Percentiles rank a stretch among this genome's conserved stretches.
Evolutionary conservation across 2,329 filamentous ascomycete species (phyloP).

Genomic region (Teratosphaeria pseudoeucalypti): DNA sequence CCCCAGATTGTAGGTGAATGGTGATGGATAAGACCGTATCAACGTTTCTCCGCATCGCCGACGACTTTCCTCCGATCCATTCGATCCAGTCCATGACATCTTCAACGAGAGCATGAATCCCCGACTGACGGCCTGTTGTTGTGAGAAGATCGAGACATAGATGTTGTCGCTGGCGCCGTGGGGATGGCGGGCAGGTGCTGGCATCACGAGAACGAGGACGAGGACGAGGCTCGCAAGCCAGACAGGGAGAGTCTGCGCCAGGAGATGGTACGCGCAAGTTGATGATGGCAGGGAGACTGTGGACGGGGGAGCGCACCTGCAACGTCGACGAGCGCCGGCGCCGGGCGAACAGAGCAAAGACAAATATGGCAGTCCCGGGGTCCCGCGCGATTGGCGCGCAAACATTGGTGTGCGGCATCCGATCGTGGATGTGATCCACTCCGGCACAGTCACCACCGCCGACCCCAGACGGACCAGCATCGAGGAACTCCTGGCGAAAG

Average conservation of each 20-base stretch:
- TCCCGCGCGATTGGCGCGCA: not conserved
- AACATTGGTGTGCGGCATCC: not conserved
- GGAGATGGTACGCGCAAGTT: not conserved
- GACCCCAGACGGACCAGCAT: constrained; percentile 3
- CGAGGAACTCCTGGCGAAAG: constrained; percentile 3
- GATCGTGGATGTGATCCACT: not conserved
- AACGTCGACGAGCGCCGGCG: not conserved
- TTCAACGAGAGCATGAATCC: not conserved
- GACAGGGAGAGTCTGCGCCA: not conserved
- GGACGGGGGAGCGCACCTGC: not conserved
- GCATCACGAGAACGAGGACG: not conserved
- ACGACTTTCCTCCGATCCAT: not conserved
- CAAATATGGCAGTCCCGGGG: not conserved
- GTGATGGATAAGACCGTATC: not conserved
- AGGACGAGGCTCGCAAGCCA: not conserved
- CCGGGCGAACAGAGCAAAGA: not conserved
- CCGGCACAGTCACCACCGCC: constrained; percentile 5
- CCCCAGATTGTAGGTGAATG: not conserved
- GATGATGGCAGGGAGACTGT: not conserved
- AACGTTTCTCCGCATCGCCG: not conserved
- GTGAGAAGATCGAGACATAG: not conserved
- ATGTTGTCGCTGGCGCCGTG: not conserved
- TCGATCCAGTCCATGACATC: not conserved
- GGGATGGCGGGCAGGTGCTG: not conserved
- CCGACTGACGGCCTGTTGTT: not conserved